Percentiles rank a stretch among this genome's conserved stretches.
These are phyloP conservation scores for Cyberlindnera japonica DNA, from an alignment of 805 yeast species.

Conservation along the genomic window DNA sequence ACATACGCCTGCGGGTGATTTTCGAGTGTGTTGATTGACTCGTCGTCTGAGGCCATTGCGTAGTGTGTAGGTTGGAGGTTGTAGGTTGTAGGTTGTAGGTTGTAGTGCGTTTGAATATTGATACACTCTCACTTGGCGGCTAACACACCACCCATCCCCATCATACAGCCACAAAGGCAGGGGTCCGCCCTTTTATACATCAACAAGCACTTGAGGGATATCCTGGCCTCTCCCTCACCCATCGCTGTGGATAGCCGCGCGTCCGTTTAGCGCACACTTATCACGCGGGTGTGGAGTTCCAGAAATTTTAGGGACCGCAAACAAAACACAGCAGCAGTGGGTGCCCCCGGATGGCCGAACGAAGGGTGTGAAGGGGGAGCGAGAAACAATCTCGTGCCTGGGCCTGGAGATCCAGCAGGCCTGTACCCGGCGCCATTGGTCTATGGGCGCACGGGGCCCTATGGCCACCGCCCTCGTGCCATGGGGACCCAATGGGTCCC, in stretches of 20 bases:
- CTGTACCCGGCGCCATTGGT: too few species aligned
- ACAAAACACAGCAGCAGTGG: too few species aligned
- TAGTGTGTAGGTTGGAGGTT: not conserved
- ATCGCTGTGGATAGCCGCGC: conserved; percentile 1
- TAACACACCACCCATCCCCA: too few species aligned
- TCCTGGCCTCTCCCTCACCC: not conserved
- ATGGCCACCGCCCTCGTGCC: too few species aligned
- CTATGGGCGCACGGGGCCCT: too few species aligned
- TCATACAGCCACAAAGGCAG: too few species aligned
- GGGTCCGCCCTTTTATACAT: not conserved
- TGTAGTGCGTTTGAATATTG: too few species aligned
- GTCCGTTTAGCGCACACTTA: not conserved
- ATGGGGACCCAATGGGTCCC: too few species aligned
- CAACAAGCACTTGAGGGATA: not conserved
- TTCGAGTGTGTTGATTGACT: conserved; percentile 24
- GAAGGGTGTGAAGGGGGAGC: not conserved
- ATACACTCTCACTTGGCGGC: too few species aligned
- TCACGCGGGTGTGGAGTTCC: conserved; percentile 15
- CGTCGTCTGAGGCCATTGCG: conserved; percentile 18
- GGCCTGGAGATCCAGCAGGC: too few species aligned
- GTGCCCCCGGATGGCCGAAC: not conserved
- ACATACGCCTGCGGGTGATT: conserved; percentile 36
- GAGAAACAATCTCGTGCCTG: not conserved
- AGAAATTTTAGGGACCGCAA: too few species aligned
- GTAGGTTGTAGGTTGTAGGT: too few species aligned